Conservation (phyloP, 768 basidiomycete species). For the Calocybe cyanea region DNA sequence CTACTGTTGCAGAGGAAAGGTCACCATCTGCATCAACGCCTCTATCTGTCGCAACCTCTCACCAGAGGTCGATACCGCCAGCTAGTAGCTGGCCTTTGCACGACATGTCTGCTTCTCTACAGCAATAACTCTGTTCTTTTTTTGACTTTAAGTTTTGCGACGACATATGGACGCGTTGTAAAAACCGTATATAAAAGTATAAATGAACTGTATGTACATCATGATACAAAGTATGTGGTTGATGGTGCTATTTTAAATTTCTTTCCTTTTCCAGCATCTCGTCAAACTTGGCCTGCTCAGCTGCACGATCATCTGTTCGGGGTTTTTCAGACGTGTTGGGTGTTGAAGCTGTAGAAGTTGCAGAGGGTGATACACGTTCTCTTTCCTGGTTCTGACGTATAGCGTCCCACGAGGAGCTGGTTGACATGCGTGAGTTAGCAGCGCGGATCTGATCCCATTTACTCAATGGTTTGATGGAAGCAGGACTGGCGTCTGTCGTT, state of each 20-base stretch:
- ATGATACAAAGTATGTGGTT: conserved; percentile 1
- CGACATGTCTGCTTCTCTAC: conserved; percentile 20
- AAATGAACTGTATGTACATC: conserved; percentile 6
- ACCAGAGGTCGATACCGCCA: conserved; percentile 11
- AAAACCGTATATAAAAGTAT: conserved; percentile 11
- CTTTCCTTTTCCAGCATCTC: conserved; percentile 58
- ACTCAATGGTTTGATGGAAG: conserved; percentile 21
- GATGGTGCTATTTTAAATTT: conserved; percentile 24
- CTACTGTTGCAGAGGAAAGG: conserved; percentile 32
- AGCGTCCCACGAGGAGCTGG: conserved; percentile 62
- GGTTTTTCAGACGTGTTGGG: conserved; percentile 4
- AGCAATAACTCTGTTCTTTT: conserved; percentile 6
- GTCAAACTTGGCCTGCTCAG: conserved; percentile 56
- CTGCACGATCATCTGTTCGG: conserved; percentile 29
- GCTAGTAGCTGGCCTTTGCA: conserved; percentile 21
- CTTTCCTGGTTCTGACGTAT: conserved; percentile 58
- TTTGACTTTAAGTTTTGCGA: conserved; percentile 1
- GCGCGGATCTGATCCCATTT: conserved; percentile 69
- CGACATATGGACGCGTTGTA: conserved; percentile 5
- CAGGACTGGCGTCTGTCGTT: conserved; percentile 6
- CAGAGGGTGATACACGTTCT: conserved; percentile 19
- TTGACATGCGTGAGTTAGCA: conserved; percentile 38
- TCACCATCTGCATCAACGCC: conserved; percentile 14
- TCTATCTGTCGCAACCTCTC: conserved; percentile 9
- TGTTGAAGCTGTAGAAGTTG: conserved; percentile 4